Base-by-base conservation (phyloP, 805 yeast species). In the Yamadazyma insecticola region DNA sequence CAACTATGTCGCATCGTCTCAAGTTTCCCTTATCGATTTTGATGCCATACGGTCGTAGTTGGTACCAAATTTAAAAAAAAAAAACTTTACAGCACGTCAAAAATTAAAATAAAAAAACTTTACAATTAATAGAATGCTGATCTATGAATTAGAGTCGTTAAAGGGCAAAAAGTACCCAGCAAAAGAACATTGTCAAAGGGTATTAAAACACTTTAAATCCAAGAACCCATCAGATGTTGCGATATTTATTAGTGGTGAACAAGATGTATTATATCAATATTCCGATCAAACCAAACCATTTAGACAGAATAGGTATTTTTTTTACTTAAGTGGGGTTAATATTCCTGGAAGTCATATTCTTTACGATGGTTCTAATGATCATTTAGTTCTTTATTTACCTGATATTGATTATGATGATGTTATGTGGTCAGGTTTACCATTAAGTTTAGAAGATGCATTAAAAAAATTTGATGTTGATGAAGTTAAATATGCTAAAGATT, bases 361-460 rank as follows among this genome's bases (percentile, higher is more conserved):
- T 14, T 90, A 73, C 50, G 64, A 75, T 29, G 48, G 78, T 22
- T 49, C 43, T 3, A 44, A 55, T 5, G 85, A 80, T 26, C 68
- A 74, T 32, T 65, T 87, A 39, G 76, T 79, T 0, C 61, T 90
- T 16, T 90, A 82, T 49, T 64, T 92, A 30, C 97, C 97, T 1
- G 74, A 82, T 32, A 68, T 90, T 23, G 96, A 88, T 50, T 60
- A 71, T 25, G 97, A 92, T 26, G 96, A 86, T 51, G 82, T 90
- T 24, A 82, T 92, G 87, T 90, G 98, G 98, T 80, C 92, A 36
- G 98, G 98, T 0, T 50, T 81, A 57, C 98, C 98, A 4, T 41
- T 86, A 31, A 62, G 75, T 23, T 41, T 69, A 3, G 79, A 80
- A 28, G 78, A 81, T 13, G 96, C 96, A 0, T 32, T 55, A 29